phyloP scores from a whole-genome alignment of 441 rosid species.

The Iberis amara region DNA sequence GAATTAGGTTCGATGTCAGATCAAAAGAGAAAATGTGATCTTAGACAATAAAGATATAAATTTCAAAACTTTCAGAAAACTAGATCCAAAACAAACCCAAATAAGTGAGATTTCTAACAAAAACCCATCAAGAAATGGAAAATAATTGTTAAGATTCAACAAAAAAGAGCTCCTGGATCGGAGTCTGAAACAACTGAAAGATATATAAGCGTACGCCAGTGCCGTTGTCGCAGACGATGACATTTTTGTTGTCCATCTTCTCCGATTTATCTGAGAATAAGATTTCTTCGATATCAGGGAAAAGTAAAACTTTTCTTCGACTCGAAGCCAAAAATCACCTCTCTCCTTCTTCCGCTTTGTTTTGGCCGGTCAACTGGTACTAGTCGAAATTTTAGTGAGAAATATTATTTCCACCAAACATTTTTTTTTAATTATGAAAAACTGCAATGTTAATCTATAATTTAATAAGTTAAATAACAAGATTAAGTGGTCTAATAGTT shows the following conservation, averaged over 20 bases:
- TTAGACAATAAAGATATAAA: no score
- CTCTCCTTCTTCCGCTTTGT: constrained; percentile 11
- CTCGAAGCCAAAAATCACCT: constrained; percentile 8
- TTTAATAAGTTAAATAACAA: no score
- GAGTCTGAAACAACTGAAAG: background rate
- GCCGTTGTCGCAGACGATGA: constrained; percentile 94
- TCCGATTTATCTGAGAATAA: constrained; percentile 3
- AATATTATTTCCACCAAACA: no score
- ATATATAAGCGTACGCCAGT: constrained; percentile 62
- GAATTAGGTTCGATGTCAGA: no score
- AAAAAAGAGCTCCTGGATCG: background rate
- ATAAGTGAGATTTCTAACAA: no score
- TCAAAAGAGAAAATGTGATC: no score
- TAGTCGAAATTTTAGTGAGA: no score
- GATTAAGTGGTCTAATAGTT: no score
- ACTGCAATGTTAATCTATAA: no score
- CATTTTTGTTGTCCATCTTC: constrained; percentile 70
- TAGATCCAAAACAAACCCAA: constrained; percentile 2
- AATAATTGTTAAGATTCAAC: background rate
- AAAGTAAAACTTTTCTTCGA: background rate
- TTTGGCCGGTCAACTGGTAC: constrained; percentile 2
- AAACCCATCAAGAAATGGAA: no score
- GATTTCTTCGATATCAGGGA: constrained; percentile 13
- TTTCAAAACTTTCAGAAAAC: no score
- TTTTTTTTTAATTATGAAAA: no score